phyloP scores from a whole-genome alignment of 2,329 filamentous ascomycete species.

The Ceratocystis colombiana region DNA sequence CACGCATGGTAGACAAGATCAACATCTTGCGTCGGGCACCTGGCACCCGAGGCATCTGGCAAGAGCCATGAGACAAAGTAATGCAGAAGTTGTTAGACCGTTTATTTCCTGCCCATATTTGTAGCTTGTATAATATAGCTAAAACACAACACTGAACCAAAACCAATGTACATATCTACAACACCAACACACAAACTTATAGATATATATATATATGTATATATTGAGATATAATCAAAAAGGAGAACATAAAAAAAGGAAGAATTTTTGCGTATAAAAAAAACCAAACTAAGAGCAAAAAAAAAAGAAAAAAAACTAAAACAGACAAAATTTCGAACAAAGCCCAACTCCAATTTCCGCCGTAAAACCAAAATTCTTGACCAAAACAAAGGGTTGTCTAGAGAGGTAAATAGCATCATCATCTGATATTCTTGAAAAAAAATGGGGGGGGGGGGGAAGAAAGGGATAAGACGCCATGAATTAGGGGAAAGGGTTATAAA shows the following conservation, averaged over 20 bases:
- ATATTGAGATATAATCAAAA: background rate
- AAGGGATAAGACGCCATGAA: background rate
- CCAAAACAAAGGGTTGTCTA: background rate
- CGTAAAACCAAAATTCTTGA: constrained; percentile 8
- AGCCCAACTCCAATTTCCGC: constrained; percentile 10
- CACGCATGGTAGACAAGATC: constrained; percentile 48
- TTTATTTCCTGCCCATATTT: background rate
- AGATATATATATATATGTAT: background rate
- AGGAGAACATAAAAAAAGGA: background rate
- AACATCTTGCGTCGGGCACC: constrained; percentile 18
- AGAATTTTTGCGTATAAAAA: background rate
- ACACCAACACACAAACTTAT: background rate
- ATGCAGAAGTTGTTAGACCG: too few relatives aligned
- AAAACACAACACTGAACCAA: too few relatives aligned
- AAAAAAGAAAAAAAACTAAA: background rate
- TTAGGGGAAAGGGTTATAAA: background rate
- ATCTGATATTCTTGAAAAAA: background rate
- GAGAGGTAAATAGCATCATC: background rate
- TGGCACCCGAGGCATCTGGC: constrained; percentile 20
- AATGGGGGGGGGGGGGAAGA: background rate
- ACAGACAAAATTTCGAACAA: background rate
- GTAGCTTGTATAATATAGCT: background rate
- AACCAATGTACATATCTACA: too few relatives aligned
- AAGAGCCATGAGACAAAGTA: background rate
- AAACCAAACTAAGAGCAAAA: constrained; percentile 1